phyloP scores from a whole-genome alignment of 257 asterid species.

The Anisodus tanguticus region DNA sequence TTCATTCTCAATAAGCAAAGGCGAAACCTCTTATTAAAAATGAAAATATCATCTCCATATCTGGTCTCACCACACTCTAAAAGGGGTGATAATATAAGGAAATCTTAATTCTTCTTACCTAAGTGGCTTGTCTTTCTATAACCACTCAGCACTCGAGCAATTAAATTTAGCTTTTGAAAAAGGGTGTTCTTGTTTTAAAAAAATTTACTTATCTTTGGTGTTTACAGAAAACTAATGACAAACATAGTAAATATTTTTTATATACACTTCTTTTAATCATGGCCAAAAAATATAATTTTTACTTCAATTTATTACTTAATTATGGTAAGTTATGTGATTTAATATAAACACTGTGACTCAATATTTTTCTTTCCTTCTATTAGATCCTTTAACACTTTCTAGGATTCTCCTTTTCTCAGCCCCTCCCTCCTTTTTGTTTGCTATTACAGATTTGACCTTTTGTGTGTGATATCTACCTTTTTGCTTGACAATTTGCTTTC shows the following conservation, averaged over 20 bases:
- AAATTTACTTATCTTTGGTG: too few relatives aligned
- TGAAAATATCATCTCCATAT: too few relatives aligned
- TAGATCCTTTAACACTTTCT: constrained; percentile 20
- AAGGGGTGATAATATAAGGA: background rate
- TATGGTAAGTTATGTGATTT: background rate
- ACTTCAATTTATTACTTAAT: background rate
- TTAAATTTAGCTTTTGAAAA: too few relatives aligned
- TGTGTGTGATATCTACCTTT: constrained; percentile 30
- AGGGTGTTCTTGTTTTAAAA: too few relatives aligned
- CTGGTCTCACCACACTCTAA: too few relatives aligned
- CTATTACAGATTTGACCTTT: constrained; percentile 44
- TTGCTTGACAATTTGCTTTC: constrained; percentile 16
- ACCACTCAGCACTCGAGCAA: constrained; percentile 29
- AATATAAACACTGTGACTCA: background rate
- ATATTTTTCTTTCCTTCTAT: background rate
- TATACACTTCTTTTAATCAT: background rate
- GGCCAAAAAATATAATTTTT: background rate
- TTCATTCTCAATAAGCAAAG: too few relatives aligned
- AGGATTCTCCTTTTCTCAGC: constrained; percentile 30
- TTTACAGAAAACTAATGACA: background rate
- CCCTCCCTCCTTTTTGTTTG: constrained; percentile 24
- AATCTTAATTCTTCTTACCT: background rate
- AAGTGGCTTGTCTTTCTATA: background rate
- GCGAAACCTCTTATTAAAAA: too few relatives aligned
- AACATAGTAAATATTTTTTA: background rate